phyloP scores from a whole-genome alignment of 768 basidiomycete genomes.

The Kwoniella sp. region DNA sequence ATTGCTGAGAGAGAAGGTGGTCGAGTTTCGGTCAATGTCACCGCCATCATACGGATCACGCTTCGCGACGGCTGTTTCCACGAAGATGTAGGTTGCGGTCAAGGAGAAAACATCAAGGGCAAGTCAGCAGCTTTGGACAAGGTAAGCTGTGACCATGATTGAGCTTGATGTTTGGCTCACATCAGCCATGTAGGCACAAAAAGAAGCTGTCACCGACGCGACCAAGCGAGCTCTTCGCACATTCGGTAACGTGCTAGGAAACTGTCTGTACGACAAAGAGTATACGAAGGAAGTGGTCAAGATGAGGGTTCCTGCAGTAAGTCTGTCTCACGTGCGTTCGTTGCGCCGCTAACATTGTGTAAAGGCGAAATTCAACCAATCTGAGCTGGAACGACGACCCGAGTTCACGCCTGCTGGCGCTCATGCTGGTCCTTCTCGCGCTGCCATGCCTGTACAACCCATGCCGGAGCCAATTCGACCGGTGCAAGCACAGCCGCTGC shows the following conservation, averaged over 20 bases:
- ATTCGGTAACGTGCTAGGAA: slow-evolving; percentile 91
- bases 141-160: slow-evolving; percentile 55
- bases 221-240: slow-evolving; percentile 84
- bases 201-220: slow-evolving; percentile 94
- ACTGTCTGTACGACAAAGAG: slow-evolving; percentile 93
- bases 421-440: slow-evolving; percentile 12
- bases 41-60: slow-evolving; percentile 80
- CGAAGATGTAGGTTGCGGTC: slow-evolving; percentile 90
- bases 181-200: slow-evolving; percentile 71
- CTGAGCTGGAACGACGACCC: slow-evolving; percentile 44
- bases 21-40: slow-evolving; percentile 60
- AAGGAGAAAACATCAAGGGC: slow-evolving; percentile 74
- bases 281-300: slow-evolving; percentile 80
- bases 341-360: background rate
- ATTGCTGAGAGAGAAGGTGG: slow-evolving; percentile 67
- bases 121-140: slow-evolving; percentile 88
- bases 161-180: slow-evolving; percentile 6
- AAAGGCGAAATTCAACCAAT: slow-evolving; percentile 38
- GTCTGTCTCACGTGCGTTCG: slow-evolving; percentile 43
- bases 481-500: slow-evolving; percentile 6
- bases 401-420: slow-evolving; percentile 32
- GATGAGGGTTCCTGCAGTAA: slow-evolving; percentile 75
- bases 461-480: slow-evolving; percentile 1
- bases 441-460: slow-evolving; percentile 11
- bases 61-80: slow-evolving; percentile 82